Conservation (phyloP, 805 yeast genomes). For the Huiozyma sinensis region DNA sequence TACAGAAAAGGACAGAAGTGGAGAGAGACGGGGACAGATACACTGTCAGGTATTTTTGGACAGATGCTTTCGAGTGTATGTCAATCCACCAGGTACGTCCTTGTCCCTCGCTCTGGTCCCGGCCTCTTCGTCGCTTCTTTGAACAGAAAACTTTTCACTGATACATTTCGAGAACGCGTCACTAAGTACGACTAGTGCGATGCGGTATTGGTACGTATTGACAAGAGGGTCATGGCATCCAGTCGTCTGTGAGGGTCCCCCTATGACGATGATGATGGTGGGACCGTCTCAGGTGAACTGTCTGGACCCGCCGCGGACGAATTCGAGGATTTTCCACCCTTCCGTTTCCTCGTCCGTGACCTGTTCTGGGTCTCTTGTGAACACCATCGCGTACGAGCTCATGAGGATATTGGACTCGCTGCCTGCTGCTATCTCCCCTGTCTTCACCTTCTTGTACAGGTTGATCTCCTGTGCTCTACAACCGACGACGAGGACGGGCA, state of each 20-base stretch:
- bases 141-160: no score
- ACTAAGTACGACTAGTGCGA: no score
- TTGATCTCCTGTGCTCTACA: slow-evolving; percentile 96
- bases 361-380: slow-evolving; percentile 87
- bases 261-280: not conserved
- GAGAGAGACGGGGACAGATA: no score
- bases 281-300: slow-evolving; percentile 43
- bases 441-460: slow-evolving; percentile 75
- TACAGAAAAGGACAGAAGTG: no score
- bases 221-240: no score
- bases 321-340: slow-evolving; percentile 94
- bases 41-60: no score
- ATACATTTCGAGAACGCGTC: no score
- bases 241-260: not conserved
- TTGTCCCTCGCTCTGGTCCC: no score
- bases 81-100: no score
- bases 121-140: no score
- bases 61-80: no score
- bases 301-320: slow-evolving; percentile 88
- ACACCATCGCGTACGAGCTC: slow-evolving; percentile 92
- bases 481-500: slow-evolving; percentile 86
- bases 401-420: slow-evolving; percentile 84
- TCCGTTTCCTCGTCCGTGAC: slow-evolving; percentile 83
- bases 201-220: no score
- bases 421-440: slow-evolving; percentile 94